Conservation (phyloP, 352 stramenopile genomes). For the Aphanomyces stellatus region DNA sequence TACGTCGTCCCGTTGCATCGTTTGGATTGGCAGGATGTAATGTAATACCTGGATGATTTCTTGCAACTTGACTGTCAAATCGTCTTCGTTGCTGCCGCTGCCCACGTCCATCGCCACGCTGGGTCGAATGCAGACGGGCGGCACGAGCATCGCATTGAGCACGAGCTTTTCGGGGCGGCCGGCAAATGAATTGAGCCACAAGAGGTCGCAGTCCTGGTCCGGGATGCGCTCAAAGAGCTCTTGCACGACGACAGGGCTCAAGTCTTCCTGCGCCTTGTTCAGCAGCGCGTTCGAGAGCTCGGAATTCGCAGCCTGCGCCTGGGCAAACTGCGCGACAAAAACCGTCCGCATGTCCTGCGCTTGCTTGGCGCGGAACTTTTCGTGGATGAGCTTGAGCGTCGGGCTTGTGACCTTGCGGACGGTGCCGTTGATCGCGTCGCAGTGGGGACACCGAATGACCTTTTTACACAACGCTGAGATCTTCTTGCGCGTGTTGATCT, state of each 20-base stretch:
- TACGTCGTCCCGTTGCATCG: neutral
- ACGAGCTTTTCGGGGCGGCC: slow-evolving; percentile 97
- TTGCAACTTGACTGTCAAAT: slow-evolving; percentile 98
- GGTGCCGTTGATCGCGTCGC: slow-evolving; percentile 92
- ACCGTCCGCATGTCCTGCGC: slow-evolving; percentile 77
- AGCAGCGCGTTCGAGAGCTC: slow-evolving; percentile 76
- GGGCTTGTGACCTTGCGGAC: slow-evolving; percentile 97
- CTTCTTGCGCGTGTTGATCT: slow-evolving; percentile 88
- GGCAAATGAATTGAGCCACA: slow-evolving; percentile 94
- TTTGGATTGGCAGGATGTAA: neutral
- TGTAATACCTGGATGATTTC: slow-evolving; percentile 91
- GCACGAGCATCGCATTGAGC: slow-evolving; percentile 95
- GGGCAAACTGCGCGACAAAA: slow-evolving; percentile 73
- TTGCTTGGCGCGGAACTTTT: slow-evolving; percentile 91
- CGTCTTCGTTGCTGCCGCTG: slow-evolving; percentile 95
- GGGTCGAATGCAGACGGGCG: slow-evolving; percentile 97
- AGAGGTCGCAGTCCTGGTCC: slow-evolving; percentile 95
- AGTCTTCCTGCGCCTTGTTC: slow-evolving; percentile 83
- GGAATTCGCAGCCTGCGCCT: slow-evolving; percentile 66
- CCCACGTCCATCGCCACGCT: slow-evolving; percentile 97
- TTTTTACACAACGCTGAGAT: slow-evolving; percentile 97
- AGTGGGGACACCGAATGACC: slow-evolving; percentile 91
- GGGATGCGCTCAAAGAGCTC: slow-evolving; percentile 94
- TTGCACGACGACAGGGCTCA: slow-evolving; percentile 87
- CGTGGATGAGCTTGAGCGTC: slow-evolving; percentile 98